Percentiles rank a stretch among this genome's conserved stretches.
Conservation (phyloP, 2,329 filamentous ascomycete genomes). For the Diaporthe sp. region DNA sequence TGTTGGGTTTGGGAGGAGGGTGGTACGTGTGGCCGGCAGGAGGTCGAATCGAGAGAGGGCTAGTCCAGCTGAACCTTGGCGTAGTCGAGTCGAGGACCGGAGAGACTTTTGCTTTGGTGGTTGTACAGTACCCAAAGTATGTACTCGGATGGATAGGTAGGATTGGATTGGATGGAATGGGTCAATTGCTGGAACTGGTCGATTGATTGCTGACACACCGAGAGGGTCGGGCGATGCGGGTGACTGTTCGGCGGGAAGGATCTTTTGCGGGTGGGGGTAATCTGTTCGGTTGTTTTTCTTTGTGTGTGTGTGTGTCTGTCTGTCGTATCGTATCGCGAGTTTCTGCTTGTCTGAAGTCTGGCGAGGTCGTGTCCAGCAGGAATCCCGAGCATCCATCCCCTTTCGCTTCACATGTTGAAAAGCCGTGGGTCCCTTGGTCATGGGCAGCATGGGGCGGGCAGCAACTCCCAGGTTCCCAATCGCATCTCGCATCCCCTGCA, state of each 20-base stretch:
- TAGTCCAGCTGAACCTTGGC: conserved; percentile 24
- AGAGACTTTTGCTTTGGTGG: background rate
- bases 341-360: background rate
- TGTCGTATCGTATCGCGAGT: background rate
- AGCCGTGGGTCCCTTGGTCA: conserved; percentile 16
- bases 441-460: background rate
- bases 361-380: background rate
- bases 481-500: conserved; percentile 26
- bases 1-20: background rate
- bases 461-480: conserved; percentile 11
- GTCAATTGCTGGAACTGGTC: background rate
- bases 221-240: background rate
- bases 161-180: background rate
- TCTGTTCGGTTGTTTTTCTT: conserved; percentile 1
- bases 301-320: background rate
- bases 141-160: background rate
- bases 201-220: conserved; percentile 10
- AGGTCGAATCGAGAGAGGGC: conserved; percentile 14
- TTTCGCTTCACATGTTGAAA: conserved; percentile 25
- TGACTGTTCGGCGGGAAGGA: background rate
- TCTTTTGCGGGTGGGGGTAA: background rate
- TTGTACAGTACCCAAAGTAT: background rate
- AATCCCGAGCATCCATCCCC: background rate
- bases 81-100: conserved; percentile 3
- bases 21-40: background rate